These are phyloP conservation scores for Anisodus tanguticus DNA, from an alignment of 257 asterid species.

Conservation along the genomic window DNA sequence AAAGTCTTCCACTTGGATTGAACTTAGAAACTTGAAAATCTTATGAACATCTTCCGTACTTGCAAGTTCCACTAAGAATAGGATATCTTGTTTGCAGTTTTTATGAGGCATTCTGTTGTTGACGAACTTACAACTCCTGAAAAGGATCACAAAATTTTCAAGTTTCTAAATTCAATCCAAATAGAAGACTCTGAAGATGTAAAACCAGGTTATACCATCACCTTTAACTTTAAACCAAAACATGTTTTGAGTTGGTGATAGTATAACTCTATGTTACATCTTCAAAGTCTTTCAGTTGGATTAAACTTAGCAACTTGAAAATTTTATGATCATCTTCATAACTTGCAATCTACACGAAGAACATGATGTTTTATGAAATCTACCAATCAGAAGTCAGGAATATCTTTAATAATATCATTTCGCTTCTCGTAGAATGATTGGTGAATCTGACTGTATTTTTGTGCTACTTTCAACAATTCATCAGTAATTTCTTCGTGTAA, in stretches of 20 bases:
- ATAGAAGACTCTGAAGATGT: not conserved
- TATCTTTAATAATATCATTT: slow-evolving; percentile 65
- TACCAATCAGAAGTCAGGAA: slow-evolving; percentile 92
- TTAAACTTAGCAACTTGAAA: slow-evolving; percentile 68
- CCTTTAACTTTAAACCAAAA: too few species aligned
- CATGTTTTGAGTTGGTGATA: slow-evolving; percentile 34
- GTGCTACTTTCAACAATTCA: slow-evolving; percentile 83
- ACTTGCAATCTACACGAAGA: slow-evolving; percentile 49
- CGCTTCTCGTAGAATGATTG: slow-evolving; percentile 84
- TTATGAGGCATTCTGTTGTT: too few species aligned
- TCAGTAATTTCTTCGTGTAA: slow-evolving; percentile 79
- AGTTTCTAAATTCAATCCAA: not conserved
- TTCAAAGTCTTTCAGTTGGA: slow-evolving; percentile 82
- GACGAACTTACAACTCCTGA: too few species aligned
- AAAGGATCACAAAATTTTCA: too few species aligned
- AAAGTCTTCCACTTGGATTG: slow-evolving; percentile 85
- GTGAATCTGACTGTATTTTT: slow-evolving; percentile 50
- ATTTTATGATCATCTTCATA: slow-evolving; percentile 74
- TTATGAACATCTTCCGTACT: slow-evolving; percentile 81
- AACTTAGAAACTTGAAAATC: slow-evolving; percentile 61
- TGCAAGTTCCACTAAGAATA: slow-evolving; percentile 70
- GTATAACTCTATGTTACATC: slow-evolving; percentile 91
- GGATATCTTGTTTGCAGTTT: slow-evolving; percentile 17
- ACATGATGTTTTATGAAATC: slow-evolving; percentile 81
- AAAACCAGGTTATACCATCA: too few species aligned